Conservation (phyloP, 2,329 filamentous ascomycete species). For the Colletotrichum eleusines region DNA sequence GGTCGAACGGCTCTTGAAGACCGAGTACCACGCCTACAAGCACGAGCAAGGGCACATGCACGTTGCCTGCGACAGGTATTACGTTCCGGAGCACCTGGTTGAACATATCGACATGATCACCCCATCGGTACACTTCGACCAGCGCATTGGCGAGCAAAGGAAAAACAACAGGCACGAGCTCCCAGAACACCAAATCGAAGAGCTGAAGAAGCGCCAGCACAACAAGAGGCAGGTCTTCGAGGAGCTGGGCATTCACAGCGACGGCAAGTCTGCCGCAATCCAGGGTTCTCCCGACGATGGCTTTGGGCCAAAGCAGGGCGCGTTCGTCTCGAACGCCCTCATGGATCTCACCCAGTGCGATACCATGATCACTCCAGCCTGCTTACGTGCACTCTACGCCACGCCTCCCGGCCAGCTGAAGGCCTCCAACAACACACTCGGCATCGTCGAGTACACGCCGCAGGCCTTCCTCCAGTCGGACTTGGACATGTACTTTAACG, state of each 20-base stretch:
- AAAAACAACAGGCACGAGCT: conserved; percentile 45
- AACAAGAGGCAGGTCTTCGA: conserved; percentile 31
- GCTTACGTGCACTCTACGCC: conserved; percentile 62
- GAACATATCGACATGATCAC: conserved; percentile 57
- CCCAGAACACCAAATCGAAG: conserved; percentile 43
- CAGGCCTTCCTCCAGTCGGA: conserved; percentile 65
- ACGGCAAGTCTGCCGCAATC: conserved; percentile 45
- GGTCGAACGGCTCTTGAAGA: conserved; percentile 64
- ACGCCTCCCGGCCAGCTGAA: conserved; percentile 54
- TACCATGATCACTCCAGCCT: conserved; percentile 67
- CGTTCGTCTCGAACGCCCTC: conserved; percentile 47
- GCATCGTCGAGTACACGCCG: conserved; percentile 64
- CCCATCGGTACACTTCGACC: conserved; percentile 55
- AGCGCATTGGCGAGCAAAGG: conserved; percentile 47
- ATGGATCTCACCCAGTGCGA: conserved; percentile 58
- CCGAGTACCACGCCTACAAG: conserved; percentile 65
- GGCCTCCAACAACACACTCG: conserved; percentile 58
- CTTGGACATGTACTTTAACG: conserved; percentile 61
- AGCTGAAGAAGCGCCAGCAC: conserved; percentile 46
- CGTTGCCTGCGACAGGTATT: conserved; percentile 57
- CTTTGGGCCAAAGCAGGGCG: conserved; percentile 50
- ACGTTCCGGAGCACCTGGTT: conserved; percentile 53
- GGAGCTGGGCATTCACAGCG: conserved; percentile 37
- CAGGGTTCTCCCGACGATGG: conserved; percentile 46
- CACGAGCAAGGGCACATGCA: conserved; percentile 53